Base-by-base conservation (phyloP, 2,329 filamentous ascomycete genomes). In the Xylariales sp. region DNA sequence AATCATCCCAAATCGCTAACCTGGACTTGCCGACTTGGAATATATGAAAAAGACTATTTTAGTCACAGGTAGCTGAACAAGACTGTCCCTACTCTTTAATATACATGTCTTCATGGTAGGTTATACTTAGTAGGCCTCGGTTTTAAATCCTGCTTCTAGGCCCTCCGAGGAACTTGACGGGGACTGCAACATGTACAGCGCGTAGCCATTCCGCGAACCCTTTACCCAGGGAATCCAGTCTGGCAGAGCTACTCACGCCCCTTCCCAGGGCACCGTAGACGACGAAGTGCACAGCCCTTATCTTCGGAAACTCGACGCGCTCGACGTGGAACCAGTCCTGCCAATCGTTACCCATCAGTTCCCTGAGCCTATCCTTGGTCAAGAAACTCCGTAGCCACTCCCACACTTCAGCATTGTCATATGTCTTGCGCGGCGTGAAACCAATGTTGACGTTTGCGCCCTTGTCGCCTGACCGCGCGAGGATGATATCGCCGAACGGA, bases 161-260 rank as follows among this genome's bases (percentile, higher is more conserved):
- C 1, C 30, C 48, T 7, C 12, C 53, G 0, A 71, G 52, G 18
- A 73, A 68, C 12, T 55, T 60, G n/a, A 52, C 48, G 3, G 73
- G 73, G 28, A 74, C 63, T 1, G 67, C 67, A 23, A 74, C 71
- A 53, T 74, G 69, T 14, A 72, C 68, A 16, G 69, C 65, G 12
- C 71, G 60, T 12, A 75, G 48, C 53, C 64, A 74, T 62, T 75
- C 72, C 1, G 65, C 72, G 36, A 86, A 85, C 0, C 84, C 84
- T 72, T 87, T 87, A 1, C 83, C 86, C 69, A 87, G 77, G 10
- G 77, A 77, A 76, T 87, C 85, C 18, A 87, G 69, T 46, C 80
- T 72, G 30, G 76, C 79, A 9, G 81, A 83, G 64, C 83, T 84
- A 68, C 83, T 86, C 3, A 87, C 83, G 0, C 81, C 81, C 0